phyloP scores from a whole-genome alignment of 495 filamentous ascomycete genomes.

The Aspergillus coremiiformis region DNA sequence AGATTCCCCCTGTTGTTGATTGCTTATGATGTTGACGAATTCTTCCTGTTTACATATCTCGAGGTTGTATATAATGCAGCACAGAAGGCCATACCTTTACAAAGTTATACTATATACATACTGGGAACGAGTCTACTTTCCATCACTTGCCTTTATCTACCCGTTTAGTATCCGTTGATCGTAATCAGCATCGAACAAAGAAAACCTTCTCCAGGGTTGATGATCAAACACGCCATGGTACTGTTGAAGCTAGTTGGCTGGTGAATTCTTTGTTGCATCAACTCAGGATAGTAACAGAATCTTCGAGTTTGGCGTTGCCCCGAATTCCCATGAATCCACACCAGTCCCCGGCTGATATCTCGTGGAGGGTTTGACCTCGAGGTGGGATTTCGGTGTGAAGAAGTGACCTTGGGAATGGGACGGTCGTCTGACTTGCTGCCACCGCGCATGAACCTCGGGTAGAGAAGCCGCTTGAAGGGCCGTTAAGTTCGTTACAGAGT shows the following conservation, averaged over 20 bases:
- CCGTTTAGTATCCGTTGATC: no score
- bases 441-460: no score
- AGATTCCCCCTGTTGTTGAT: constrained; percentile 8
- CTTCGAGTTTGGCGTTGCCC: not conserved
- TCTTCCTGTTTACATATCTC: not conserved
- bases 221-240: not conserved
- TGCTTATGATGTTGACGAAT: not conserved
- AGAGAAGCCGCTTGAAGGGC: no score
- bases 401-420: not conserved
- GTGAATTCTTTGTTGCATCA: not conserved
- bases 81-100: not conserved
- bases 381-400: not conserved
- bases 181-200: no score
- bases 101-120: not conserved
- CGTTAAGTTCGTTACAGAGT: no score
- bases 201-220: not conserved
- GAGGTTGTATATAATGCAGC: constrained; percentile 2
- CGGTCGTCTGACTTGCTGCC: not conserved
- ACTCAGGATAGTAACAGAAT: not conserved
- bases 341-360: not conserved
- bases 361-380: not conserved
- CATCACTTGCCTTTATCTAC: not conserved
- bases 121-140: not conserved
- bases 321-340: not conserved
- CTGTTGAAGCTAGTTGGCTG: not conserved